Conservation (phyloP, 345 rosid genomes). For the Sapria himalayana region DNA sequence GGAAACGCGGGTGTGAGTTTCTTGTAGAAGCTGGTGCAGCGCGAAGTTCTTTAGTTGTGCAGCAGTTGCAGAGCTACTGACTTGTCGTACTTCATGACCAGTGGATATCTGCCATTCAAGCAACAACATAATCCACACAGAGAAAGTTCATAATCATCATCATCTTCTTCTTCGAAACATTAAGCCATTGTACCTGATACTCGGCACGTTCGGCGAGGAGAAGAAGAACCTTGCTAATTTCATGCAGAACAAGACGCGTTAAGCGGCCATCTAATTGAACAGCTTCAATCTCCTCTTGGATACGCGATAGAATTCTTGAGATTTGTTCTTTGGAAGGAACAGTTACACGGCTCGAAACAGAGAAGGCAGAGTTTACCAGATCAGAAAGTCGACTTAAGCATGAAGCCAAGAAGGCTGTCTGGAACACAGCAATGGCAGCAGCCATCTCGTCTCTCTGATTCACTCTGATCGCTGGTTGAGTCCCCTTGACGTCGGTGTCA, state of each 20-base stretch:
- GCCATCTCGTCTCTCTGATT: slow-evolving; percentile 72
- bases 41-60: slow-evolving; percentile 82
- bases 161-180: background rate
- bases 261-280: slow-evolving; percentile 73
- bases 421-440: slow-evolving; percentile 63
- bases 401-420: slow-evolving; percentile 61
- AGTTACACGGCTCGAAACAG: slow-evolving; percentile 83
- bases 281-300: slow-evolving; percentile 84
- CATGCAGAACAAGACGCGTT: slow-evolving; percentile 79
- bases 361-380: slow-evolving; percentile 68
- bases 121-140: background rate
- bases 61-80: slow-evolving; percentile 60
- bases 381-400: slow-evolving; percentile 78
- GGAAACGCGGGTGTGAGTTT: slow-evolving; percentile 55
- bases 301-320: slow-evolving; percentile 58
- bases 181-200: slow-evolving; percentile 46
- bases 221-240: slow-evolving; percentile 64
- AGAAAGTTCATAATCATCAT: slow-evolving; percentile 1
- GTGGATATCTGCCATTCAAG: slow-evolving; percentile 61
- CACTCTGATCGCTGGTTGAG: slow-evolving; percentile 51
- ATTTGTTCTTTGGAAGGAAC: slow-evolving; percentile 83
- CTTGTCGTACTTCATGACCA: slow-evolving; percentile 87
- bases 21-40: slow-evolving; percentile 83
- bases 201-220: slow-evolving; percentile 76
- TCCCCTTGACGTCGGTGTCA: slow-evolving; percentile 80